Evolutionary conservation across 2,329 filamentous ascomycete genomes (phyloP).

Genomic region (Sporothrix protearum): DNA sequence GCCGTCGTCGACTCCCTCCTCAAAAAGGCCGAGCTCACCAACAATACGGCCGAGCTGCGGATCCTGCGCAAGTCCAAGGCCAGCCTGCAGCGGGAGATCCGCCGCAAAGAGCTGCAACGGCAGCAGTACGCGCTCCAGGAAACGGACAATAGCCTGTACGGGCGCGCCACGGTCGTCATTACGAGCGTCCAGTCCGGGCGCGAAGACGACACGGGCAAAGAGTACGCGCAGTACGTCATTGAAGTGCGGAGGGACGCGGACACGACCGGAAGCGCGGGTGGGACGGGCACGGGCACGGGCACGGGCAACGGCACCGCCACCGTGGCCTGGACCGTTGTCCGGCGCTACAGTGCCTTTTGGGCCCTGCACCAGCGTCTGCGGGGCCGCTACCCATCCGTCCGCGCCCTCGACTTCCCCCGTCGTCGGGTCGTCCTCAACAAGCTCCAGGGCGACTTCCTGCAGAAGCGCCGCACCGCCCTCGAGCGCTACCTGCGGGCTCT

Average conservation of each 20-base stretch:
- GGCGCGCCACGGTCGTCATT: conserved; percentile 82
- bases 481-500: conserved; percentile 83
- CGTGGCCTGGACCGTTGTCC: conserved; percentile 82
- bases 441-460: conserved; percentile 89
- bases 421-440: conserved; percentile 94
- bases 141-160: conserved; percentile 94
- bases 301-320: neutral
- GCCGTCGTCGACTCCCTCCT: conserved; percentile 87
- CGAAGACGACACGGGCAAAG: conserved; percentile 74
- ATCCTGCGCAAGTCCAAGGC: conserved; percentile 92
- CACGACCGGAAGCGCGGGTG: neutral
- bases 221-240: conserved; percentile 89
- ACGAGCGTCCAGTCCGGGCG: conserved; percentile 89
- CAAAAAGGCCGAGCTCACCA: conserved; percentile 91
- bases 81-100: conserved; percentile 86
- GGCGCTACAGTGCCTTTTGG: conserved; percentile 94
- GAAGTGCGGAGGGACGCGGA: conserved; percentile 66
- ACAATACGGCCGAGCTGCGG: conserved; percentile 88
- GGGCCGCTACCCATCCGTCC: conserved; percentile 78
- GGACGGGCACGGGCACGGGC: too few species aligned
- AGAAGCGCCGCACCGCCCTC: conserved; percentile 78
- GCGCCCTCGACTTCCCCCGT: conserved; percentile 85
- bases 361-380: conserved; percentile 89
- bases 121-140: conserved; percentile 98
- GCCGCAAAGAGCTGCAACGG: conserved; percentile 88